A percentile compares a stretch with the other conserved stretches of the same genome.
These are phyloP conservation scores for Acanthamoeba culbertsoni DNA, from an alignment of 208 protist species.

Conservation along the genomic window DNA sequence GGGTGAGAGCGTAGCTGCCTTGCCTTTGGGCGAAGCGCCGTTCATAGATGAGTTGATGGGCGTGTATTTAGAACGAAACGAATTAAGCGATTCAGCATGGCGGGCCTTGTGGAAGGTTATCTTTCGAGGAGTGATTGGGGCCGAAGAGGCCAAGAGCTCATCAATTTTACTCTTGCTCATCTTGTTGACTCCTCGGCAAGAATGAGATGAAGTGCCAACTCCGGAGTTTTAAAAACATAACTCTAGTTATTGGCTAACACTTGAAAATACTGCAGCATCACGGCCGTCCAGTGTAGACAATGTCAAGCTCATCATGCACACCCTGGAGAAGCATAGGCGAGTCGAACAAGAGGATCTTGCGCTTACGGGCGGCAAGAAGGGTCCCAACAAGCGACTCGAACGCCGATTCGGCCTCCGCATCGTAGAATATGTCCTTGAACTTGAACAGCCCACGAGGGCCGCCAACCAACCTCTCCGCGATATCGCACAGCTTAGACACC, in stretches of 20 bases:
- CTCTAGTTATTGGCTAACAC: too few relatives aligned
- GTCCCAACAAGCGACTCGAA: constrained; percentile 54
- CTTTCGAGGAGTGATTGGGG: not conserved
- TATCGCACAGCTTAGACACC: constrained; percentile 28
- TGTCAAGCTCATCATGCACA: constrained; percentile 27
- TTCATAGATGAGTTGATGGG: constrained; percentile 18
- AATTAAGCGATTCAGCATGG: not conserved
- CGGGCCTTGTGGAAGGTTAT: constrained; percentile 42
- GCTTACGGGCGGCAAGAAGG: constrained; percentile 20
- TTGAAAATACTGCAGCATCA: too few relatives aligned
- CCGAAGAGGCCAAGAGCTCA: constrained; percentile 24
- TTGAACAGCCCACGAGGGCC: not conserved
- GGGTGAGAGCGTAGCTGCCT: not conserved
- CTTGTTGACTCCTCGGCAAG: too few relatives aligned
- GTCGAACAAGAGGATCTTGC: not conserved
- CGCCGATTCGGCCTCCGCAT: not conserved
- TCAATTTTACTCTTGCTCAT: constrained; percentile 1
- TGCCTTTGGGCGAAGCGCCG: not conserved
- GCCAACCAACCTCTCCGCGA: not conserved
- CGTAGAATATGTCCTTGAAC: constrained; percentile 55
- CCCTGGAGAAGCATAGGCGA: constrained; percentile 43
- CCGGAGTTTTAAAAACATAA: too few relatives aligned
- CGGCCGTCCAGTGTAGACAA: not conserved
- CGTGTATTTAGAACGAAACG: constrained; percentile 38
- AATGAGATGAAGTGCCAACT: too few relatives aligned